phyloP scores from a whole-genome alignment of 2,329 filamentous ascomycete genomes.

The Apiospora hydei region DNA sequence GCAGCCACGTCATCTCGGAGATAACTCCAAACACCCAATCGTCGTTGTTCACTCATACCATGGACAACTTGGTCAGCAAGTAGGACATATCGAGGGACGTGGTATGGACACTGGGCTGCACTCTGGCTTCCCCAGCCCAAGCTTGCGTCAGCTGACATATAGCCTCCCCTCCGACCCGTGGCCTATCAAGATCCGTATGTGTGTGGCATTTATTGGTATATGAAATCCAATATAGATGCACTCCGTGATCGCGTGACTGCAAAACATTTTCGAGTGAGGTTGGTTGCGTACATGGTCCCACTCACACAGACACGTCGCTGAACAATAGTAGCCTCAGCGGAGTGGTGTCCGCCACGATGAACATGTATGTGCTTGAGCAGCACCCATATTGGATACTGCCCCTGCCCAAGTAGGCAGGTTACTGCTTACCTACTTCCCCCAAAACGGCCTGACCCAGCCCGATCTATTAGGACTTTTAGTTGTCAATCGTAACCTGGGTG shows the following conservation, averaged over 20 bases:
- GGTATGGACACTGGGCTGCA: background rate
- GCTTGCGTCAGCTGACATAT: slow-evolving; percentile 5
- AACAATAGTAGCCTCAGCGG: background rate
- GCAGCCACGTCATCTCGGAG: slow-evolving; percentile 2
- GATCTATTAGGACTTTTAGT: background rate
- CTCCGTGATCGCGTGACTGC: slow-evolving; percentile 6
- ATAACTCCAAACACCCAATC: background rate
- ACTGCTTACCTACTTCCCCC: slow-evolving; percentile 1
- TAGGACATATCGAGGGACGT: background rate
- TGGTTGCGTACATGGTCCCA: background rate
- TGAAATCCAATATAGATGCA: slow-evolving; percentile 7
- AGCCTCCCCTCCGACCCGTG: background rate
- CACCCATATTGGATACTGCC: too few species aligned
- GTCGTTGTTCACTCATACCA: background rate
- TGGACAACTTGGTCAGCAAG: background rate
- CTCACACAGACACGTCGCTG: background rate
- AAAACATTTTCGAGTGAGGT: background rate
- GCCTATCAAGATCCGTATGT: background rate
- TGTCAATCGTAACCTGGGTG: background rate
- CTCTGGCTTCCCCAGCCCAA: background rate
- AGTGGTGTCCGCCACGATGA: background rate
- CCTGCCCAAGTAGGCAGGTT: background rate
- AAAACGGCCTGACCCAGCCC: background rate
- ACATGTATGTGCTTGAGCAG: background rate
- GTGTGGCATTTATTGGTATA: background rate